These are phyloP conservation scores for Dactylis glomerata DNA, from an alignment of 176 grass and related monocot species.

Conservation along the genomic window DNA sequence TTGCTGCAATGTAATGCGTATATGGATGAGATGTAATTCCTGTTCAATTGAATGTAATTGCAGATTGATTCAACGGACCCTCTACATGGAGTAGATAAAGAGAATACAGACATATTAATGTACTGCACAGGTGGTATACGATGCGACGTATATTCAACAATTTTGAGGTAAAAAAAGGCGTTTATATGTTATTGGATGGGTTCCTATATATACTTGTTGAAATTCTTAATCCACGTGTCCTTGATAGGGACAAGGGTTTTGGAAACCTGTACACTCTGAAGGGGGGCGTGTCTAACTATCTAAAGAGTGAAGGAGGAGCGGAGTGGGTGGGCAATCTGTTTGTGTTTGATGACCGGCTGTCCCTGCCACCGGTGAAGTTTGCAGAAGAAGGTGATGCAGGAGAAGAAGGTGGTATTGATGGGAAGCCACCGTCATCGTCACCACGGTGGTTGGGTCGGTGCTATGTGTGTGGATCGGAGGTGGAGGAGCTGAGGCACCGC, in stretches of 20 bases:
- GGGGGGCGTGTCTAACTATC: constrained; percentile 92
- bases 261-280: constrained; percentile 71
- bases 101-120: constrained; percentile 91
- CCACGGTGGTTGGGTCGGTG: constrained; percentile 48
- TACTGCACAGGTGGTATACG: constrained; percentile 95
- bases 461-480: constrained; percentile 61
- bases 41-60: background rate
- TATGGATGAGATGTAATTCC: background rate
- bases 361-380: constrained; percentile 66
- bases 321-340: constrained; percentile 91
- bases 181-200: background rate
- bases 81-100: constrained; percentile 64
- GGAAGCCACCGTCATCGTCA: background rate
- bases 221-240: background rate
- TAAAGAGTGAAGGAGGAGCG: constrained; percentile 59
- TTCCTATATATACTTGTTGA: background rate
- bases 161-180: constrained; percentile 58
- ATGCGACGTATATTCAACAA: constrained; percentile 86
- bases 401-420: background rate
- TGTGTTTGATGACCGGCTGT: constrained; percentile 79
- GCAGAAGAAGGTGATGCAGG: background rate
- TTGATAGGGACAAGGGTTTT: constrained; percentile 72
- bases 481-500: constrained; percentile 70
- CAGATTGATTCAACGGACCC: constrained; percentile 54
- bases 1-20: background rate